Evolutionary conservation across 805 yeast species (phyloP).

Genomic region (Ogataea polymorpha): DNA sequence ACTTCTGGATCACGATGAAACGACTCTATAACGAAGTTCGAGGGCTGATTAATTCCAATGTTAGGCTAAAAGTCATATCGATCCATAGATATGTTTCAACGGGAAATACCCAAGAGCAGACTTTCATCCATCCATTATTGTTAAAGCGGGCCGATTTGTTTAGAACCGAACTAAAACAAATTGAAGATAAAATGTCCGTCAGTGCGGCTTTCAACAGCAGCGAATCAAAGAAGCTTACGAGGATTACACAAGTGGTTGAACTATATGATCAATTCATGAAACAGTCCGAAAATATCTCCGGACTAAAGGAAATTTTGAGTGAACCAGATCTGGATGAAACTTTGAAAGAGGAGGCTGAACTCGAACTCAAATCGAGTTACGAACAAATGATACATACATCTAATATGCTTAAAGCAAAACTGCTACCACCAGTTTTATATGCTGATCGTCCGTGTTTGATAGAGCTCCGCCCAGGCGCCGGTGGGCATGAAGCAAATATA

Average conservation of each 20-base stretch:
- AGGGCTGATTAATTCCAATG: too few species aligned
- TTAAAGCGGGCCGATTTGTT: conserved; percentile 36
- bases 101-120: too few species aligned
- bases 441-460: conserved; percentile 73
- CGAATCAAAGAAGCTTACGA: conserved; percentile 47
- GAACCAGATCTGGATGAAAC: conserved; percentile 41
- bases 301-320: conserved; percentile 32
- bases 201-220: conserved; percentile 43
- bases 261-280: conserved; percentile 37
- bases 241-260: conserved; percentile 43
- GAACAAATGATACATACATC: conserved; percentile 46
- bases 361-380: conserved; percentile 47
- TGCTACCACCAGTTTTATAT: conserved; percentile 76
- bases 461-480: conserved; percentile 93
- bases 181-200: conserved; percentile 41
- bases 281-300: conserved; percentile 32
- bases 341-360: conserved; percentile 55
- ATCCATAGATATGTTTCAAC: too few species aligned
- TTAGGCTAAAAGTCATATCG: too few species aligned
- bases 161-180: conserved; percentile 36
- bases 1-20: too few species aligned
- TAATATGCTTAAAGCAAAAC: conserved; percentile 46
- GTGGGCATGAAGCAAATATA: conserved; percentile 90
- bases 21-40: too few species aligned
- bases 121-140: background rate